Evolutionary conservation across 345 rosid genomes (phyloP), one percentile per base, ranked within the genome.

Genomic region (Populus euphratica): DNA sequence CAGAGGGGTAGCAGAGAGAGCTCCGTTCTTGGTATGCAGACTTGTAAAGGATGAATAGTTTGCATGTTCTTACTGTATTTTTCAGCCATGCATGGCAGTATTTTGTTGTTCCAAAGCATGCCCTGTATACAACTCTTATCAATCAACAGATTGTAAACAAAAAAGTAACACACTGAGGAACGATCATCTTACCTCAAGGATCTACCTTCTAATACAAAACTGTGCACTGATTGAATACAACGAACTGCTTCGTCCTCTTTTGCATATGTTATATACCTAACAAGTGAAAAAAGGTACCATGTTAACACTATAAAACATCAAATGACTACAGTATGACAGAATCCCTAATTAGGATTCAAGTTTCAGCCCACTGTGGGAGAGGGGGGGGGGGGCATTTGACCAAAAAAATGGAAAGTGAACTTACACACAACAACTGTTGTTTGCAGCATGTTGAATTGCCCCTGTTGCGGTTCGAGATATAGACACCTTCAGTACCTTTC

Each of bases 51-150:
- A 67, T 33, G 52, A 44, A 1, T 44, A 16, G n/a, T 33, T 6
- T 49, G 74, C 21, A 17, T 41, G 61, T 2, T 17, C 86, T 74
- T 84, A 94, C 98, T 93, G 80, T 87, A 77, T 91, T 95, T 86
- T 96, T 89, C 73, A 95, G 81, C 99, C 99, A 95, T 75, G 99
- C 96, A 89, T 91, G 99, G 77, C 99, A 95, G 79, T 95, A 95
- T 74, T 95, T 91, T 25, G 94, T 95, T 70, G 97, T 93, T 76
- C 99, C 99, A 86, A 93, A 93, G 81, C 97, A 93, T 68, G 97
- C 99, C 90, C 98, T 94, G 87, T 23, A 76, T 23, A 72, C 39
- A 35, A 72, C 14, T 39, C 69, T 69, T 33, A 75, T 77, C 33
- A 70, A 13, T 65, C 65, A 81, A 68, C 74, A 84, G 85, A 73